Evolutionary conservation across 306 rosid species (phyloP).

Genomic region (Corylus heterophylla): DNA sequence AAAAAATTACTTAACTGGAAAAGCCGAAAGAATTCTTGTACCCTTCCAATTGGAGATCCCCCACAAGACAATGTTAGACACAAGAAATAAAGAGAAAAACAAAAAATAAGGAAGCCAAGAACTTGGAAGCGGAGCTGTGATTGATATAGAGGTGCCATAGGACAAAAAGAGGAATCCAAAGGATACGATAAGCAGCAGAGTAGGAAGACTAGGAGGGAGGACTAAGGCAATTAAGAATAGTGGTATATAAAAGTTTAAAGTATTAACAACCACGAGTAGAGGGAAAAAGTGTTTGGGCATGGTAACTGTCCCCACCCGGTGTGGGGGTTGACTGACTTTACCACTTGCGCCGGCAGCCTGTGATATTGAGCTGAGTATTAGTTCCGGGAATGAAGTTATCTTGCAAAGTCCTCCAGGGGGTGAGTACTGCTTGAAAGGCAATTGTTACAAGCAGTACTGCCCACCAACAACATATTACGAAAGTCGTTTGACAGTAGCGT

Average conservation of each 20-base stretch:
- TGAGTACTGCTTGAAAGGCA: background rate
- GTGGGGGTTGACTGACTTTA: background rate
- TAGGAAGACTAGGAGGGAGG: background rate
- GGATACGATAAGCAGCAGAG: background rate
- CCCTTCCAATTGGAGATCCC: too few species aligned
- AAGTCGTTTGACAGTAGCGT: background rate
- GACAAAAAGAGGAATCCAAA: background rate
- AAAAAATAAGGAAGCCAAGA: too few species aligned
- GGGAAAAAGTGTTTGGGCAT: background rate
- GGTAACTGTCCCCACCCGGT: background rate
- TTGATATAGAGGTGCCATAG: background rate
- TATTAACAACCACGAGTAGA: background rate
- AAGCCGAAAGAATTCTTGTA: too few species aligned
- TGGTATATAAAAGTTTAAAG: background rate
- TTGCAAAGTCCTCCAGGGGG: conserved; percentile 5
- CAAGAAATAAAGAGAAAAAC: too few species aligned
- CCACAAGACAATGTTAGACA: too few species aligned
- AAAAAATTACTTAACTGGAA: too few species aligned
- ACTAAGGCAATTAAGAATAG: background rate
- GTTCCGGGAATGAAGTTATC: background rate
- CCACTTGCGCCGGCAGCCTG: too few species aligned
- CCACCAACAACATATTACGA: background rate
- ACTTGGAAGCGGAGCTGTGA: too few species aligned
- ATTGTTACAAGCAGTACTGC: background rate
- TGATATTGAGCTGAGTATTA: background rate